These are phyloP conservation scores for Baorangia bicolor DNA, from an alignment of 768 basidiomycete species.

Conservation along the genomic window DNA sequence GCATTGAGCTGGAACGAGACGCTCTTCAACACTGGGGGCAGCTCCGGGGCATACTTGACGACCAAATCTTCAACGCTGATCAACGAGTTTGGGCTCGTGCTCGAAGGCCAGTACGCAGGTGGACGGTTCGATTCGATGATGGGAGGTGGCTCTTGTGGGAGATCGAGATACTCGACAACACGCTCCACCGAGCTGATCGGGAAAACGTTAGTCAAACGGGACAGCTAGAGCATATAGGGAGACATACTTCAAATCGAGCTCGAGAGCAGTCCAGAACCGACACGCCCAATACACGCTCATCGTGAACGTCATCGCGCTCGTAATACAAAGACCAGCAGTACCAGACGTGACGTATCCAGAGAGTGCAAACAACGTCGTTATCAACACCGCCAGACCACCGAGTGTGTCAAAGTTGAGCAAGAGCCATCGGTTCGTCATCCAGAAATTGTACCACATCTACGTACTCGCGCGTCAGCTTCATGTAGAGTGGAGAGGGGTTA, in stretches of 20 bases:
- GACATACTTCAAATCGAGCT: constrained; percentile 71
- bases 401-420: no score
- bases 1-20: constrained; percentile 72
- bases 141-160: constrained; percentile 84
- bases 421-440: no score
- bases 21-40: constrained; percentile 75
- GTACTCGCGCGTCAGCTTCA: no score
- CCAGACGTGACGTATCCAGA: constrained; percentile 51
- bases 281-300: constrained; percentile 52
- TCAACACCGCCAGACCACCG: no score
- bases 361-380: constrained; percentile 74
- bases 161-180: constrained; percentile 84
- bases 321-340: no score
- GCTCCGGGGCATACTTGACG: constrained; percentile 80
- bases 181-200: constrained; percentile 77
- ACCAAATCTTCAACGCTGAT: constrained; percentile 72
- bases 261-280: constrained; percentile 53
- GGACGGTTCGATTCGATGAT: constrained; percentile 71
- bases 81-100: constrained; percentile 55
- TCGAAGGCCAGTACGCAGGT: constrained; percentile 93
- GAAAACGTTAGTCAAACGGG: constrained; percentile 8
- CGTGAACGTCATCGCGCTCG: no score
- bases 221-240: no score
- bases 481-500: no score
- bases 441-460: no score